A percentile compares a stretch with the other conserved stretches of the same genome.
Conservation (phyloP, 345 rosid genomes). For the Abelmoschus esculentus region DNA sequence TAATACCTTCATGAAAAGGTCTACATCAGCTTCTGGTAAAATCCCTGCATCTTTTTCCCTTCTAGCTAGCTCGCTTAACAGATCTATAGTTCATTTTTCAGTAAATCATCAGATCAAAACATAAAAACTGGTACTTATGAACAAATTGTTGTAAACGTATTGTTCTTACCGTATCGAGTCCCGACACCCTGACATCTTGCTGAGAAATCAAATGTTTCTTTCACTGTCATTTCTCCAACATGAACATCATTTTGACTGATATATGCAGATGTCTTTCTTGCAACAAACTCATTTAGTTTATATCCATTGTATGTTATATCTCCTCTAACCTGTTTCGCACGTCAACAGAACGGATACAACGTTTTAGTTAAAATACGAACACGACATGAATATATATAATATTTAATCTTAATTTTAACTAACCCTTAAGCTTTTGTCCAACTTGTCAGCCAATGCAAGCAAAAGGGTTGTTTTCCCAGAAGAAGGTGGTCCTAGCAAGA, state of each 20-base stretch:
- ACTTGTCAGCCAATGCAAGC: constrained; percentile 68
- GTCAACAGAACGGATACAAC: background rate
- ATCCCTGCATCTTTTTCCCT: constrained; percentile 78
- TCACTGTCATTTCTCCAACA: constrained; percentile 78
- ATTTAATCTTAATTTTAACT: background rate
- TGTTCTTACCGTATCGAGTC: constrained; percentile 59
- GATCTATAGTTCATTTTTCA: constrained; percentile 31
- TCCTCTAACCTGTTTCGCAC: constrained; percentile 48
- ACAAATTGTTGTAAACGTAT: background rate
- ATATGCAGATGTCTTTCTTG: constrained; percentile 83
- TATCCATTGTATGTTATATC: constrained; percentile 67
- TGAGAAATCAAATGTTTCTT: constrained; percentile 89
- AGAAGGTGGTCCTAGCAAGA: constrained; percentile 85
- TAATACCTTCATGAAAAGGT: constrained; percentile 80
- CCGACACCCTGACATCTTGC: constrained; percentile 95
- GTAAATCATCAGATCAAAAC: background rate
- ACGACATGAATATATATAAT: background rate
- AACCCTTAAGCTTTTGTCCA: constrained; percentile 64
- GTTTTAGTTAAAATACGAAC: background rate
- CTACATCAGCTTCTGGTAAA: constrained; percentile 73
- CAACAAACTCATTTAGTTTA: constrained; percentile 55
- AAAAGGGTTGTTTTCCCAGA: constrained; percentile 85
- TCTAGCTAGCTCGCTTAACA: constrained; percentile 61
- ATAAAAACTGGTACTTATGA: background rate
- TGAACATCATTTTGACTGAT: constrained; percentile 94